phyloP scores from a whole-genome alignment of 1,139 yeast genomes.

The Meyerozyma smithsonii region DNA sequence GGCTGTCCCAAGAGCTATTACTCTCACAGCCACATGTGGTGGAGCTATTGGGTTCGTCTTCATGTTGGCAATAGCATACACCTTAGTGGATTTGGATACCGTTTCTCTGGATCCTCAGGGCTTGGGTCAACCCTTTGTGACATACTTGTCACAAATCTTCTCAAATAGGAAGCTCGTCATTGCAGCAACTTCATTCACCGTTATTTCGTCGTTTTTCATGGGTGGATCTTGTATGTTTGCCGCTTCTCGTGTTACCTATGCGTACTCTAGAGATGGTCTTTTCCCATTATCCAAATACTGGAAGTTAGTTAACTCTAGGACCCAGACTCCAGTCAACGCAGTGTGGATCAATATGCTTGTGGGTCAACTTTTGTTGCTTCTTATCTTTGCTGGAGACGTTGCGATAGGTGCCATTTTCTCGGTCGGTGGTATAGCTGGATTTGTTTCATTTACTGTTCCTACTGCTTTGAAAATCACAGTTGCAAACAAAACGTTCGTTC shows the following conservation, averaged over 20 bases:
- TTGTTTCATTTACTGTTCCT: slow-evolving; percentile 67
- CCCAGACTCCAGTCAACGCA: slow-evolving; percentile 68
- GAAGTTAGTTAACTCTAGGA: slow-evolving; percentile 48
- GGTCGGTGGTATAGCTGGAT: slow-evolving; percentile 72
- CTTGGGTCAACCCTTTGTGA: slow-evolving; percentile 64
- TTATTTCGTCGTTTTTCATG: slow-evolving; percentile 60
- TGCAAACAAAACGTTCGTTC: slow-evolving; percentile 48
- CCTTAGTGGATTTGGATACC: slow-evolving; percentile 49
- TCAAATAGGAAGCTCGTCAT: slow-evolving; percentile 35
- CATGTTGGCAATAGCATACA: slow-evolving; percentile 63
- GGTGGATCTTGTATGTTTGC: slow-evolving; percentile 69
- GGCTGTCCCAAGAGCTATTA: slow-evolving; percentile 66
- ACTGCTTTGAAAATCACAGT: slow-evolving; percentile 56
- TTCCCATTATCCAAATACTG: slow-evolving; percentile 56
- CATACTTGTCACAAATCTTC: slow-evolving; percentile 52
- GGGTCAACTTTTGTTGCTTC: slow-evolving; percentile 53
- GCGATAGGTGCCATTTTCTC: slow-evolving; percentile 75
- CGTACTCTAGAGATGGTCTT: slow-evolving; percentile 67
- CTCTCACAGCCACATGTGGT: slow-evolving; percentile 57
- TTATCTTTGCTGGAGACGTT: slow-evolving; percentile 62
- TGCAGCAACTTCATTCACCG: slow-evolving; percentile 56
- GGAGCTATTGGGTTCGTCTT: slow-evolving; percentile 60
- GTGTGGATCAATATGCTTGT: slow-evolving; percentile 60
- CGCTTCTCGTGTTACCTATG: slow-evolving; percentile 64
- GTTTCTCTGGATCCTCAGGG: slow-evolving; percentile 47